These are phyloP conservation scores for Pythium plurisporium DNA, from an alignment of 352 stramenopile genomes.

Conservation along the genomic window DNA sequence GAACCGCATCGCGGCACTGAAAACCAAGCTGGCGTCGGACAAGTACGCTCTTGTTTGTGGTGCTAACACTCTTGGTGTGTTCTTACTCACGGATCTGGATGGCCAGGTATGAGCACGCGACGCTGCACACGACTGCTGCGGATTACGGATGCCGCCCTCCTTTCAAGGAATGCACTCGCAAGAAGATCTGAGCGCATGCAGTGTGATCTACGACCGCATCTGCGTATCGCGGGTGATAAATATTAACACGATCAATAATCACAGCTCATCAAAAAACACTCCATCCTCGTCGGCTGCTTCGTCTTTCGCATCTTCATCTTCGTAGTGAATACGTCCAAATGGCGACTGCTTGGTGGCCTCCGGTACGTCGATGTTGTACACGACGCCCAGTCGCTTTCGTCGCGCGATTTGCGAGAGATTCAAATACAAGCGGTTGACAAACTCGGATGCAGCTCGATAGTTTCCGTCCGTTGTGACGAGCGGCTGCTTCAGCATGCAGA, in stretches of 20 bases:
- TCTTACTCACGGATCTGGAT: no score
- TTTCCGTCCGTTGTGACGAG: not conserved
- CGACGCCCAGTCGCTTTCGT: not conserved
- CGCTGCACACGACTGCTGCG: constrained; percentile 49
- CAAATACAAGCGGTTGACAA: constrained; percentile 2
- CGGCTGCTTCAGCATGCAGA: constrained; percentile 2
- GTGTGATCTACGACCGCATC: not conserved
- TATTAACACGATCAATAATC: no score
- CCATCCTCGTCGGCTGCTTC: not conserved
- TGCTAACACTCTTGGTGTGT: no score
- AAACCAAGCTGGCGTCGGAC: constrained; percentile 49
- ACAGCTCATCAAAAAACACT: not conserved
- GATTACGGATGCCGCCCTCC: constrained; percentile 67
- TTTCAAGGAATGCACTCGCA: constrained; percentile 68
- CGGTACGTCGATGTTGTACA: not conserved
- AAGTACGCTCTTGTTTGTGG: no score
- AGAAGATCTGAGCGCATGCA: constrained; percentile 26
- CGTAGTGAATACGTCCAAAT: constrained; percentile 2
- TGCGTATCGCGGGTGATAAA: not conserved
- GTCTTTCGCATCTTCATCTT: not conserved
- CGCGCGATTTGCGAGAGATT: constrained; percentile 5
- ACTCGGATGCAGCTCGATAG: not conserved
- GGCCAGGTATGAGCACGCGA: constrained; percentile 57
- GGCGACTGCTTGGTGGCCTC: not conserved
- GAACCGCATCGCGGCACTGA: constrained; percentile 67